Evolutionary conservation across 306 rosid species (phyloP), one percentile per base, ranked within the genome.

Genomic region (Prunus padus): DNA sequence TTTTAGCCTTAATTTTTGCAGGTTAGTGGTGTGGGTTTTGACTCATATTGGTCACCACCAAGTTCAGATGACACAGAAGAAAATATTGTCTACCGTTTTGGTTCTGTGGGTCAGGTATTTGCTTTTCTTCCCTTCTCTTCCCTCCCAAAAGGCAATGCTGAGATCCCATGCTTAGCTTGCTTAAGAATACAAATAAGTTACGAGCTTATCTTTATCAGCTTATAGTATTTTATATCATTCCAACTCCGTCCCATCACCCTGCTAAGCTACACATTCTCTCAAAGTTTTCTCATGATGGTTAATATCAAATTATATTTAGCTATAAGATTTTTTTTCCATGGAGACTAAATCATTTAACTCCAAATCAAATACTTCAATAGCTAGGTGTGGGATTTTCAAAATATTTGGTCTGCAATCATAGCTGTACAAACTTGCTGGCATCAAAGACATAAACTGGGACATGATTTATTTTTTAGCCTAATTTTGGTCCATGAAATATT

Each of bases 21-120:
- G 97, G 99, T 92, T 64, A 95, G 99, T 81, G 99, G 97, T 73
- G 98, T 95, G 83, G 96, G 91, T 77, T 95, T 95, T 83, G 99
- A 95, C 83, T 85, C 93, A n/a, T 88, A 92, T 78, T 95, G 99
- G 99, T 84, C 97, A 26, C 86, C 97, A 22, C 98, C 98, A 74
- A 91, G 85, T 76, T 86, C 97, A 80, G 88, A 88, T 46, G 90
- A 85, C 81, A 78, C 85, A 18, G 97, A 87, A 77, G 97, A 92
- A 82, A 84, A 86, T 26, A 69, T 90, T n/a, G 88, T 80, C 55
- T 95, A 95, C 79, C 95, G 99, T 72, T 92, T 95, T 73, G 99
- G 97, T 84, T 95, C 99, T 71, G 97, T 95, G 71, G 99, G 99
- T 83, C 99, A 92, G 99, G 99, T 95, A 88, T 8, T 59, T 73